These are phyloP conservation scores for Spizellomyces sp. DNA, from an alignment of 192 early-diverging fungal species.

Conservation along the genomic window DNA sequence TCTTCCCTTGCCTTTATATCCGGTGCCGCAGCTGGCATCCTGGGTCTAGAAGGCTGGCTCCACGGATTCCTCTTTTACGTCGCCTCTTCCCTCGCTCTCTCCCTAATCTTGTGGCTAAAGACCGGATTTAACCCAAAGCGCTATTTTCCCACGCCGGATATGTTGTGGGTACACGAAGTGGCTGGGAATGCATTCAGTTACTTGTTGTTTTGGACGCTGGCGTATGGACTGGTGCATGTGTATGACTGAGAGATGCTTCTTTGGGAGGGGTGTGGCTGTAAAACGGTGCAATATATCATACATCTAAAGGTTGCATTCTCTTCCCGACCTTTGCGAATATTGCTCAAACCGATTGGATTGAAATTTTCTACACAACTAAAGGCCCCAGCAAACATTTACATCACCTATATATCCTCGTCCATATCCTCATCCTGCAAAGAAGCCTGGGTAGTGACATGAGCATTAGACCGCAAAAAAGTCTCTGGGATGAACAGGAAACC, in stretches of 20 bases:
- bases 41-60: slow-evolving; percentile 77
- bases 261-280: neutral
- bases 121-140: slow-evolving; percentile 48
- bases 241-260: slow-evolving; percentile 53
- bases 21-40: slow-evolving; percentile 85
- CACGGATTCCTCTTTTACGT: slow-evolving; percentile 86
- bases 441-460: slow-evolving; percentile 29
- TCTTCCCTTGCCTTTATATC: slow-evolving; percentile 71
- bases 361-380: neutral
- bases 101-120: slow-evolving; percentile 58
- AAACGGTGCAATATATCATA: no score
- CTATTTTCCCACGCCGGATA: slow-evolving; percentile 19
- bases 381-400: no score
- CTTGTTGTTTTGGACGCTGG: slow-evolving; percentile 77
- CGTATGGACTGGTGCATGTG: slow-evolving; percentile 78
- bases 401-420: slow-evolving; percentile 49
- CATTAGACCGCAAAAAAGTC: neutral
- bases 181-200: slow-evolving; percentile 61
- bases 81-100: slow-evolving; percentile 65
- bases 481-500: neutral
- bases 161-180: slow-evolving; percentile 61
- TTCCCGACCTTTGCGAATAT: neutral
- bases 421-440: slow-evolving; percentile 48
- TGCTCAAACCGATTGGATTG: neutral
- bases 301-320: no score